Percentiles rank a stretch among this genome's conserved stretches.
phyloP scores from a whole-genome alignment of 2,329 filamentous ascomycete genomes.

The Aspergillus sojae region DNA sequence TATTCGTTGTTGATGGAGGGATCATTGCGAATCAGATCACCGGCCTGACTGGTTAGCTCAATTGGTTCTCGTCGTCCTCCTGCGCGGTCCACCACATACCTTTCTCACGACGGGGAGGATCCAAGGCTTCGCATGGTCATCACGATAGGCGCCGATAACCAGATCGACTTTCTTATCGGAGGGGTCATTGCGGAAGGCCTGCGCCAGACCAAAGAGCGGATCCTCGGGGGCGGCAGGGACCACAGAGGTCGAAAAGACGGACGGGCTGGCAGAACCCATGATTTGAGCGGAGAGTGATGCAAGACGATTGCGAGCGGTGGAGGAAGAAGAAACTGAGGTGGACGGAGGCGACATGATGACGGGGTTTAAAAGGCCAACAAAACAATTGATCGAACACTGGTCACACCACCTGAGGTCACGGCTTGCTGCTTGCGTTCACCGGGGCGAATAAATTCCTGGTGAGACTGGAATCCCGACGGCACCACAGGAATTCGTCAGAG shows the following conservation, averaged over 20 bases:
- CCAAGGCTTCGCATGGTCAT: slow-evolving; percentile 96
- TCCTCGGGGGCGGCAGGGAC: slow-evolving; percentile 94
- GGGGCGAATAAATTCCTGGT: slow-evolving; percentile 15
- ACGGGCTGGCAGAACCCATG: slow-evolving; percentile 65
- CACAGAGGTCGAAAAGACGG: slow-evolving; percentile 72
- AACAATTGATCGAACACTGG: slow-evolving; percentile 15
- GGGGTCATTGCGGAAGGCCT: slow-evolving; percentile 80
- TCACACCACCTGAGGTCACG: slow-evolving; percentile 27
- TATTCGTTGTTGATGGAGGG: slow-evolving; percentile 97
- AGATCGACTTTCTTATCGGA: slow-evolving; percentile 84
- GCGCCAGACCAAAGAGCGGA: slow-evolving; percentile 89
- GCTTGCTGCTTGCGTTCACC: slow-evolving; percentile 41
- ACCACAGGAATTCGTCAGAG: slow-evolving; percentile 1
- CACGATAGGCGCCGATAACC: slow-evolving; percentile 92
- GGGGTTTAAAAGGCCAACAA: slow-evolving; percentile 15
- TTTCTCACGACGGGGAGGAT: slow-evolving; percentile 94
- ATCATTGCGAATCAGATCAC: slow-evolving; percentile 84
- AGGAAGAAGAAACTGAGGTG: slow-evolving; percentile 11
- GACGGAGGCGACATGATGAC: slow-evolving; percentile 18
- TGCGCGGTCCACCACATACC: slow-evolving; percentile 52
- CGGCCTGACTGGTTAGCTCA: slow-evolving; percentile 64
- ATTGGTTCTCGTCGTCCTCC: slow-evolving; percentile 5
- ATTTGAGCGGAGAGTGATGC: slow-evolving; percentile 53
- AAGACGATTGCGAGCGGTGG: slow-evolving; percentile 33
- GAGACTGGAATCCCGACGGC: slow-evolving; percentile 9